phyloP scores from a whole-genome alignment of 1,284 basidiomycete genomes.

The Ustilago loliicola region DNA sequence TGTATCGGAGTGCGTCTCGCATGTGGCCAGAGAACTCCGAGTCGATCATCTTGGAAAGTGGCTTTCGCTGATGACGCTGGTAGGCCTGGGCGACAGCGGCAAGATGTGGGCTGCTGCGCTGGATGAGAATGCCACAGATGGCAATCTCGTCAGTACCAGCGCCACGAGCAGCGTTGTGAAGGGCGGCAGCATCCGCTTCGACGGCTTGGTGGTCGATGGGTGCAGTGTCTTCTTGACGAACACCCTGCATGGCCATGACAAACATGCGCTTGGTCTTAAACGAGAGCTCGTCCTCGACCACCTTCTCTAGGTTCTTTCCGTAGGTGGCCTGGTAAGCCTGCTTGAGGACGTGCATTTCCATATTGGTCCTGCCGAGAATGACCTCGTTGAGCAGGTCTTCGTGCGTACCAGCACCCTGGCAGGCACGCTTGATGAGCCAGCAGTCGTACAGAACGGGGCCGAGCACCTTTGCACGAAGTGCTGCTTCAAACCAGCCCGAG shows the following conservation, averaged over 20 bases:
- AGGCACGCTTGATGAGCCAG: conserved; percentile 65
- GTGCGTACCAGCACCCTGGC: conserved; percentile 67
- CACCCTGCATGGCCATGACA: conserved; percentile 64
- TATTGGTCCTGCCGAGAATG: conserved; percentile 62
- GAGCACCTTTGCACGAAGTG: conserved; percentile 58
- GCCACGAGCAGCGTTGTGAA: conserved; percentile 48
- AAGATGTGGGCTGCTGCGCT: conserved; percentile 63
- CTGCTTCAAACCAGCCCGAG: conserved; percentile 64
- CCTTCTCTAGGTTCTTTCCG: conserved; percentile 62
- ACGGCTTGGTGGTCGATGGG: conserved; percentile 52
- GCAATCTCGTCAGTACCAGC: conserved; percentile 64
- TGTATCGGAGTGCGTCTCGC: conserved; percentile 63
- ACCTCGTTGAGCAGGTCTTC: conserved; percentile 69
- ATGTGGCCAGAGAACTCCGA: conserved; percentile 68
- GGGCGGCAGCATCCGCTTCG: conserved; percentile 48
- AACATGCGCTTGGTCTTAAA: conserved; percentile 69
- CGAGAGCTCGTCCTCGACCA: conserved; percentile 68
- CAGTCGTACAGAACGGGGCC: conserved; percentile 67
- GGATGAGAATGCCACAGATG: conserved; percentile 67
- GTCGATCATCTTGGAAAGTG: conserved; percentile 63
- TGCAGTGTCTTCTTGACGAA: conserved; percentile 57
- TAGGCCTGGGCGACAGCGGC: conserved; percentile 65
- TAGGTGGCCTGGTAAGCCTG: conserved; percentile 63
- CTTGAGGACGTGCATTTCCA: conserved; percentile 66
- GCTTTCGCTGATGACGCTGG: conserved; percentile 45